Percentiles rank a stretch among this genome's conserved stretches.
Evolutionary conservation across 108 stramenopile species (phyloP).

Genomic region (Pseudonitzschia delicatissima): DNA sequence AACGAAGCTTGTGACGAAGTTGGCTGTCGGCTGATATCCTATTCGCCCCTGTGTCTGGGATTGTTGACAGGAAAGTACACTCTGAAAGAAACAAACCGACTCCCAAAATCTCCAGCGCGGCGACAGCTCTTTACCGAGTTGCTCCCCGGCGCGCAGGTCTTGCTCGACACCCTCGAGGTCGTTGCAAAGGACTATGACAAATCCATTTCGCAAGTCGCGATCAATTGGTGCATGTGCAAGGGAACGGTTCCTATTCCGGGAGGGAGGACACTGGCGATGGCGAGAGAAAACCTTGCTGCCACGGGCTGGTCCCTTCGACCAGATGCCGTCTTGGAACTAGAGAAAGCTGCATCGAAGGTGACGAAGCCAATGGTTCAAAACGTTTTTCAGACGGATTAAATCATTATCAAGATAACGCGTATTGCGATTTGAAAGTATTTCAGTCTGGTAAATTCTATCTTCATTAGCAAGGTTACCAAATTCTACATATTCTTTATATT

Average conservation of each 20-base stretch:
- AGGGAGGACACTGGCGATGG: constrained; percentile 58
- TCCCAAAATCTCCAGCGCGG: constrained; percentile 51
- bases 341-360: constrained; percentile 58
- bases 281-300: constrained; percentile 65
- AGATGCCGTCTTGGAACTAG: constrained; percentile 66
- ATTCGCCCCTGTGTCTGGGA: constrained; percentile 78
- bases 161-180: constrained; percentile 64
- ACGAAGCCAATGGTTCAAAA: constrained; percentile 87
- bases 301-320: constrained; percentile 61
- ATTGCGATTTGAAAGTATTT: no score
- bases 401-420: no score
- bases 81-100: constrained; percentile 66
- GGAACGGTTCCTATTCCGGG: constrained; percentile 87
- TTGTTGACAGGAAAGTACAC: constrained; percentile 79
- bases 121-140: constrained; percentile 79
- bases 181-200: constrained; percentile 68
- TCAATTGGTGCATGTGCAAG: constrained; percentile 90
- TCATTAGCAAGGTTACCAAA: no score
- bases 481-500: no score
- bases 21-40: constrained; percentile 73
- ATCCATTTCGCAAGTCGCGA: constrained; percentile 81
- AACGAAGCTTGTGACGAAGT: constrained; percentile 70
- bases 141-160: constrained; percentile 60
- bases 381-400: constrained; percentile 76
- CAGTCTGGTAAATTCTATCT: no score